A percentile compares a stretch with the other conserved stretches of the same genome.
These are phyloP conservation scores for Cyathus olla DNA, from an alignment of 1,284 basidiomycete genomes.

Conservation along the genomic window DNA sequence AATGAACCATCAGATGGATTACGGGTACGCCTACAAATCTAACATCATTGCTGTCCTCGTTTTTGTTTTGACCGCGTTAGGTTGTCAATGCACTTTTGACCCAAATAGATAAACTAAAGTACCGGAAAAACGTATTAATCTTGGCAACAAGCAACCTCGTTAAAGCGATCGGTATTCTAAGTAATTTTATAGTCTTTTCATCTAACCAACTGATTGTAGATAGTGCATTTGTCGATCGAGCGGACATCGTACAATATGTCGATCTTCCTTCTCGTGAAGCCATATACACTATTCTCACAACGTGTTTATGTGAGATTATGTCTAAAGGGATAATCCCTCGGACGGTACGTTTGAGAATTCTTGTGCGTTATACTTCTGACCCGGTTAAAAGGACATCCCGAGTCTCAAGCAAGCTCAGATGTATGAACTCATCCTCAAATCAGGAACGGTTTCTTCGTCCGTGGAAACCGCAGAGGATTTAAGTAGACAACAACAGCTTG, in stretches of 20 bases:
- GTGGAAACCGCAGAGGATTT: constrained; percentile 1
- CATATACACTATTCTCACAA: constrained; percentile 93
- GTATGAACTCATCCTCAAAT: constrained; percentile 57
- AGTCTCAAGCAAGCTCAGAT: constrained; percentile 69
- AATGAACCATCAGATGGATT: constrained; percentile 97
- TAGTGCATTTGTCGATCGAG: constrained; percentile 95
- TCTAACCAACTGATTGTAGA: constrained; percentile 59
- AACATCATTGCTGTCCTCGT: too few relatives aligned
- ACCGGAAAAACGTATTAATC: constrained; percentile 93
- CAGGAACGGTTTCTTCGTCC: constrained; percentile 16
- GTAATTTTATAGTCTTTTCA: neutral
- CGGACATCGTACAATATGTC: constrained; percentile 96
- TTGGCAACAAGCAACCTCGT: constrained; percentile 98
- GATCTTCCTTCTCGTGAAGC: constrained; percentile 92
- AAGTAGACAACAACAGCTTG: constrained; percentile 53
- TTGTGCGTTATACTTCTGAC: neutral
- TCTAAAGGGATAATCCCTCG: constrained; percentile 75
- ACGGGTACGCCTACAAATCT: constrained; percentile 64
- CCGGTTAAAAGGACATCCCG: constrained; percentile 59
- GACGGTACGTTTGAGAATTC: constrained; percentile 53
- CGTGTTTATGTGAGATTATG: constrained; percentile 87
- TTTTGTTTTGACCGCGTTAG: constrained; percentile 50
- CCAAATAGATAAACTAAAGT: constrained; percentile 95
- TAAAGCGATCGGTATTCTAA: constrained; percentile 85
- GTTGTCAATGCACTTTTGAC: constrained; percentile 98